These are phyloP conservation scores for Psilocybe azurescens DNA, from an alignment of 768 basidiomycete genomes.

Conservation along the genomic window DNA sequence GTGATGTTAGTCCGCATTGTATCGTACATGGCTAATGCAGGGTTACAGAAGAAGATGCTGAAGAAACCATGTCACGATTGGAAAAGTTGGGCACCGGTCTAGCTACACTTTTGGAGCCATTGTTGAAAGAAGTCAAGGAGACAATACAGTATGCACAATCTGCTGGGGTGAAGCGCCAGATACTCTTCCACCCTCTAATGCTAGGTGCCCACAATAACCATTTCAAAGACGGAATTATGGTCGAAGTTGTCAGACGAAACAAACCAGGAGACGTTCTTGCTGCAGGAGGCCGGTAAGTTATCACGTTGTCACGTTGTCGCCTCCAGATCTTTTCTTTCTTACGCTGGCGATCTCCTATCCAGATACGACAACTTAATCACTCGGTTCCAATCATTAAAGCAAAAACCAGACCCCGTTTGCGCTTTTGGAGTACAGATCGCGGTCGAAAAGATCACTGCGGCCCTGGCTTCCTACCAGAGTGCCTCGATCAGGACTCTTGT, in stretches of 20 bases:
- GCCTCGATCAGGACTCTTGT: slow-evolving; percentile 70
- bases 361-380: slow-evolving; percentile 75
- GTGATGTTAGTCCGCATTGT: slow-evolving; percentile 14
- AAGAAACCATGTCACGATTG: slow-evolving; percentile 55
- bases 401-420: slow-evolving; percentile 58
- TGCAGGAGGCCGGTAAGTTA: slow-evolving; percentile 75
- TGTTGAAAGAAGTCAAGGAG: slow-evolving; percentile 65
- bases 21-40: not conserved
- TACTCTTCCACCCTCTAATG: slow-evolving; percentile 79
- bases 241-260: slow-evolving; percentile 73
- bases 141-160: slow-evolving; percentile 63
- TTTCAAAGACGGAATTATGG: slow-evolving; percentile 76
- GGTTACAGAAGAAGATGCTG: slow-evolving; percentile 65
- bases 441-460: slow-evolving; percentile 75
- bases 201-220: slow-evolving; percentile 64
- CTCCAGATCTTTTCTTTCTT: not conserved
- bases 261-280: slow-evolving; percentile 77
- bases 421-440: slow-evolving; percentile 80
- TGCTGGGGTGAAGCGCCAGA: slow-evolving; percentile 66
- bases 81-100: slow-evolving; percentile 66
- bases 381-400: slow-evolving; percentile 60
- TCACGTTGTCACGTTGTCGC: not conserved
- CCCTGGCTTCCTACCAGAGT: slow-evolving; percentile 73
- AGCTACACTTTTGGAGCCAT: slow-evolving; percentile 49
- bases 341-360: not conserved